A percentile compares a stretch with the other conserved stretches of the same genome.
phyloP scores from a whole-genome alignment of 257 asterid genomes.

The Coffea canephora region DNA sequence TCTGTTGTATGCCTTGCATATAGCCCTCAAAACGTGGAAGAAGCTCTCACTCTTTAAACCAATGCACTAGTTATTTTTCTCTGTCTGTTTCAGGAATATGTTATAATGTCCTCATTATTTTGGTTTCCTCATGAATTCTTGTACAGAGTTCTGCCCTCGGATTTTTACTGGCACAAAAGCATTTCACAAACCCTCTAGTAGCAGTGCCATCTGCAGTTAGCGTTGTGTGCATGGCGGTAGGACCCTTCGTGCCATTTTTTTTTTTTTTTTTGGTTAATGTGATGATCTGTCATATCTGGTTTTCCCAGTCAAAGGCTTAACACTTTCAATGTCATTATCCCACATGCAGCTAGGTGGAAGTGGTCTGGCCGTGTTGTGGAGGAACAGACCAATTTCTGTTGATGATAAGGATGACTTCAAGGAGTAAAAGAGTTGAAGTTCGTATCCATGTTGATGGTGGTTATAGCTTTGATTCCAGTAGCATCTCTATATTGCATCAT shows the following conservation, averaged over 20 bases:
- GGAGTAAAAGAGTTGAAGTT: constrained; percentile 45
- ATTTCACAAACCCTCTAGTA: constrained; percentile 92
- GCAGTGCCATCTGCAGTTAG: constrained; percentile 98
- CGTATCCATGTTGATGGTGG: not conserved
- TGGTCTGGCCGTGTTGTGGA: constrained; percentile 93
- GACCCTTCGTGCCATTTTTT: constrained; percentile 25
- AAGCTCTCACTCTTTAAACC: not conserved
- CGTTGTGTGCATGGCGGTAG: constrained; percentile 98
- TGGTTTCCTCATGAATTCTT: not conserved
- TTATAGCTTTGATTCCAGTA: not conserved
- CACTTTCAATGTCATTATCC: not conserved
- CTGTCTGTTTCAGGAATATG: not conserved
- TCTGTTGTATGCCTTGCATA: not conserved
- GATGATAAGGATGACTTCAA: constrained; percentile 97
- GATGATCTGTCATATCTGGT: not conserved
- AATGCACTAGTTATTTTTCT: no score
- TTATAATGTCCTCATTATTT: not conserved
- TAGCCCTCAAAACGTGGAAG: not conserved
- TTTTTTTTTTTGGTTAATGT: not conserved
- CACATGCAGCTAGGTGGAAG: constrained; percentile 86
- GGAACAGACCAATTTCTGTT: constrained; percentile 73
- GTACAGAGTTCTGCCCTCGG: constrained; percentile 96
- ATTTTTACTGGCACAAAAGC: constrained; percentile 84
- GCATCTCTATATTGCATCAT: not conserved
- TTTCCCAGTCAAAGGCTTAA: not conserved